These are phyloP conservation scores for Biscogniauxia marginata DNA, from an alignment of 2,329 filamentous ascomycete species.

Conservation along the genomic window DNA sequence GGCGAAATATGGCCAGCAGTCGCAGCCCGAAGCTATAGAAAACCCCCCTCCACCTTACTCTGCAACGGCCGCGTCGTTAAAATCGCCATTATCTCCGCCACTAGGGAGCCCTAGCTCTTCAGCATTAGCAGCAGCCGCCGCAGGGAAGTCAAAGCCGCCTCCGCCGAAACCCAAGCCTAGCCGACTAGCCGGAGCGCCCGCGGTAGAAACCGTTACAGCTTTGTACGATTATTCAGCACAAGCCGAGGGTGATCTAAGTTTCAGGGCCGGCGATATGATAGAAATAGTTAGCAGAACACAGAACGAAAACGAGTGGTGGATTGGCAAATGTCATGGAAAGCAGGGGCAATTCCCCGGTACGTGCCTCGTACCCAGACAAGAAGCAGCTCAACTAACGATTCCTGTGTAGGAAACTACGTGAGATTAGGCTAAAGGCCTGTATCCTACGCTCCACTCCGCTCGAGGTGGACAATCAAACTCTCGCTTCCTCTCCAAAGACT, in stretches of 20 bases:
- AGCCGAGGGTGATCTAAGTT: constrained; percentile 90
- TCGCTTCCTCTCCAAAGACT: neutral
- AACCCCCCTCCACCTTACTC: constrained; percentile 73
- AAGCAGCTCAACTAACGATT: constrained; percentile 23
- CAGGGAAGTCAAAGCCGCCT: constrained; percentile 67
- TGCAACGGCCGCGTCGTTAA: constrained; percentile 38
- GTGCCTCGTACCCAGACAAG: constrained; percentile 26
- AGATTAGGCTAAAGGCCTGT: constrained; percentile 35
- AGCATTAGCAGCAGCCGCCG: constrained; percentile 46
- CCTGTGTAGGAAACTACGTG: constrained; percentile 49
- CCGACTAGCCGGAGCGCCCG: constrained; percentile 62
- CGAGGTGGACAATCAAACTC: constrained; percentile 1
- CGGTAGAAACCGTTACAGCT: constrained; percentile 78
- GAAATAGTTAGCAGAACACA: constrained; percentile 81
- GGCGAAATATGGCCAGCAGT: constrained; percentile 35
- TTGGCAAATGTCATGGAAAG: constrained; percentile 73
- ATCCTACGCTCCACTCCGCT: neutral
- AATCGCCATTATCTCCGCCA: constrained; percentile 33
- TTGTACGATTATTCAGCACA: constrained; percentile 96
- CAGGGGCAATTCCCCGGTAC: constrained; percentile 93
- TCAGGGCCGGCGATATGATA: constrained; percentile 83
- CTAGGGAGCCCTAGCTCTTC: constrained; percentile 27
- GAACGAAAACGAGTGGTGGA: constrained; percentile 98
- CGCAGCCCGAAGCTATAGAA: constrained; percentile 45
- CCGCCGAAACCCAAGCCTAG: constrained; percentile 74